Conservation (phyloP, 179 eudicot species). For the Silene coronaria region DNA sequence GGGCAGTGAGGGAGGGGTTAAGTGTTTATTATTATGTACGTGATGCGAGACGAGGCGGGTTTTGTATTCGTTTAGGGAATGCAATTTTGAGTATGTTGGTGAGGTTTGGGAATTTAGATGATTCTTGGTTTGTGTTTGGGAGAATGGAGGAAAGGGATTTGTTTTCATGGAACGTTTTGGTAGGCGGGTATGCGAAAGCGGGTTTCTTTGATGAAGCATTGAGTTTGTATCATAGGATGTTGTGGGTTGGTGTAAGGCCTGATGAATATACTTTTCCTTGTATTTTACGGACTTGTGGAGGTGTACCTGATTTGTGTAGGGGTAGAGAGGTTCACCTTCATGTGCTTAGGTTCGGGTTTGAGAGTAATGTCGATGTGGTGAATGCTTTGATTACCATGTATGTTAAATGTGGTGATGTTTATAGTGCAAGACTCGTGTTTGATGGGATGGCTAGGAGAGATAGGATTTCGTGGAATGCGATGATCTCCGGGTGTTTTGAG, state of each 20-base stretch:
- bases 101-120: conserved; percentile 48
- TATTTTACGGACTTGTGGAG: conserved; percentile 71
- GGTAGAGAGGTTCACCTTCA: conserved; percentile 83
- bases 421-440: conserved; percentile 47
- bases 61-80: conserved; percentile 57
- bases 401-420: conserved; percentile 55
- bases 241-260: conserved; percentile 66
- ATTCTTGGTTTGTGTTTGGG: conserved; percentile 83
- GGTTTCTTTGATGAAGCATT: conserved; percentile 72
- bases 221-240: conserved; percentile 63
- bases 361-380: conserved; percentile 46
- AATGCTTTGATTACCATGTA: conserved; percentile 81
- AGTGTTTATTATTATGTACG: conserved; percentile 29
- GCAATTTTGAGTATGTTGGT: conserved; percentile 71
- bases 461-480: conserved; percentile 71
- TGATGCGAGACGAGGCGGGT: conserved; percentile 9
- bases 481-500: conserved; percentile 67
- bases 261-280: conserved; percentile 78
- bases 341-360: conserved; percentile 55
- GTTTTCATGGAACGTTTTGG: conserved; percentile 81
- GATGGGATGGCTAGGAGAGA: conserved; percentile 61
- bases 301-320: conserved; percentile 39
- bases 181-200: conserved; percentile 67
- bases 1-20: conserved; percentile 38
- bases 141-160: conserved; percentile 67